Percentiles rank a stretch among this genome's conserved stretches.
phyloP scores from a whole-genome alignment of 306 rosid species.

The Ziziphus jujuba region DNA sequence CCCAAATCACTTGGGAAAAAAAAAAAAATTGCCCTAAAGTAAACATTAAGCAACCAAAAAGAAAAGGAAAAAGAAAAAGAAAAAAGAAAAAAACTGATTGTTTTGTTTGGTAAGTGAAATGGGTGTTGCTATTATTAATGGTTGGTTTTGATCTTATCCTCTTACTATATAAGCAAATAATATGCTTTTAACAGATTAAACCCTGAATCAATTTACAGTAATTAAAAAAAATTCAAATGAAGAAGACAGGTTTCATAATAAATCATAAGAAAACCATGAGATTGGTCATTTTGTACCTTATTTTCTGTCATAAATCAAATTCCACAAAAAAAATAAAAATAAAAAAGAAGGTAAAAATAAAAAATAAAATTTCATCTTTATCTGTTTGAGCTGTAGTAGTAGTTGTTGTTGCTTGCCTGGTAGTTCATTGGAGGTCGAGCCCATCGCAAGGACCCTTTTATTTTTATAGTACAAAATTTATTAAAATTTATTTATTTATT shows the following conservation, averaged over 20 bases:
- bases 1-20: slow-evolving; percentile 19
- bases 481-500: background rate
- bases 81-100: too few relatives aligned
- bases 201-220: too few relatives aligned
- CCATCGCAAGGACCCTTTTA: slow-evolving; percentile 39
- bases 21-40: background rate
- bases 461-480: slow-evolving; percentile 3
- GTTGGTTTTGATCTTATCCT: too few relatives aligned
- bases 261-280: background rate
- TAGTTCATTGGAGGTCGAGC: slow-evolving; percentile 51
- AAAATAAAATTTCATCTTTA: slow-evolving; percentile 36
- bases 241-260: too few relatives aligned
- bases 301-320: too few relatives aligned
- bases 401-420: slow-evolving; percentile 15
- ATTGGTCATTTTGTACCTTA: background rate
- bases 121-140: too few relatives aligned
- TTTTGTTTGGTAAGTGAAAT: too few relatives aligned
- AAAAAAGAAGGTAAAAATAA: too few relatives aligned
- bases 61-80: background rate
- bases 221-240: background rate
- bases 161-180: background rate
- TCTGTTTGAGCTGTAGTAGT: slow-evolving; percentile 33
- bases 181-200: too few relatives aligned
- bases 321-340: too few relatives aligned
- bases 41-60: background rate